These are phyloP conservation scores for Euphorbia lathyris DNA, from an alignment of 345 rosid species.

Conservation along the genomic window DNA sequence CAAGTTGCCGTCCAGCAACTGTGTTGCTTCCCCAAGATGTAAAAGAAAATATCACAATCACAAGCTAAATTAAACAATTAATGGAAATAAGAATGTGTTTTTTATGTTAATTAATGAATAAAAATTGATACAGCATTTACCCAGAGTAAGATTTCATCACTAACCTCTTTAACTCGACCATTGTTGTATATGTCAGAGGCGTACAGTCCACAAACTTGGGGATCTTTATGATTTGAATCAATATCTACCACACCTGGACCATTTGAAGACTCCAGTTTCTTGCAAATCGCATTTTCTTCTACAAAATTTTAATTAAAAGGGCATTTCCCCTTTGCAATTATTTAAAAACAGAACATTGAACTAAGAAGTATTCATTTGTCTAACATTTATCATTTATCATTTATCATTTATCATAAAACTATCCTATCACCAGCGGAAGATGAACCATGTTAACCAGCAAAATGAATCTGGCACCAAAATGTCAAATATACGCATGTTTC, in stretches of 20 bases:
- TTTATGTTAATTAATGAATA: constrained; percentile 8
- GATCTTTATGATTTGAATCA: constrained; percentile 65
- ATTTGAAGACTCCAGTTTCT: constrained; percentile 27
- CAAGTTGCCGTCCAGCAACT: neutral
- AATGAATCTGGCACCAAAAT: neutral
- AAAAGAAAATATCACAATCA: neutral
- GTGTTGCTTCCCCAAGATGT: neutral
- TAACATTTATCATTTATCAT: constrained; percentile 1
- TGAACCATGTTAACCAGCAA: constrained; percentile 8
- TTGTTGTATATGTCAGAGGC: constrained; percentile 66
- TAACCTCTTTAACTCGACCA: constrained; percentile 70
- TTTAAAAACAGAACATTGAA: constrained; percentile 9
- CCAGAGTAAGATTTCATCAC: constrained; percentile 20
- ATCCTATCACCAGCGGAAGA: neutral
- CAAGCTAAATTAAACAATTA: neutral
- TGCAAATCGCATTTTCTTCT: constrained; percentile 41
- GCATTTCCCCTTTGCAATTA: neutral
- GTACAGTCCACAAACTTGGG: constrained; percentile 68
- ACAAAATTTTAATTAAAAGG: constrained; percentile 34
- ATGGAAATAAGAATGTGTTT: constrained; percentile 8
- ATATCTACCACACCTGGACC: constrained; percentile 53
- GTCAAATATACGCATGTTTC: neutral
- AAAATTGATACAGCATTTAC: neutral
- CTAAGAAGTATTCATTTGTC: neutral
- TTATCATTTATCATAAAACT: constrained; percentile 2